Percentiles rank a stretch among this genome's conserved stretches.
Evolutionary conservation across 108 stramenopile species (phyloP).

Genomic region (Aureococcus anophagefferens): DNA sequence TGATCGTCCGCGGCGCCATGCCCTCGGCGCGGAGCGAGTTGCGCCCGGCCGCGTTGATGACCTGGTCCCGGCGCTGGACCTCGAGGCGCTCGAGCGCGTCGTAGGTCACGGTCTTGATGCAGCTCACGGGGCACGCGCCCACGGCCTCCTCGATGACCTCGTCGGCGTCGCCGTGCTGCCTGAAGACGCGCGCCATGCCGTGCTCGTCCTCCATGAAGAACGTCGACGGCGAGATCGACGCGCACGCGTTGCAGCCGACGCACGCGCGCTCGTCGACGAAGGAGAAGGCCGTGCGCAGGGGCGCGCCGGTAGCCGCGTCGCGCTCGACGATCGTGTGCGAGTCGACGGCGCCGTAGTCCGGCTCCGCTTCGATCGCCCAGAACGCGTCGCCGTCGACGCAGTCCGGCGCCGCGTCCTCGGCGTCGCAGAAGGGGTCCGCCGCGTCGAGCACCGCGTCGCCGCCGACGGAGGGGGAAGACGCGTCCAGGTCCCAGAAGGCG

Average conservation of each 20-base stretch:
- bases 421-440: too few relatives aligned
- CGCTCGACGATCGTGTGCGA: neutral
- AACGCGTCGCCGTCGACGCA: neutral
- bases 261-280: constrained; percentile 87
- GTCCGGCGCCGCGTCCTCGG: too few relatives aligned
- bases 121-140: constrained; percentile 82
- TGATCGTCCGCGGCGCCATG: neutral
- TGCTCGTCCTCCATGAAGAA: constrained; percentile 83
- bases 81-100: constrained; percentile 70
- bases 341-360: neutral
- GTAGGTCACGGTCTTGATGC: constrained; percentile 78
- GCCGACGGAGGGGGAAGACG: too few relatives aligned
- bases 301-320: neutral
- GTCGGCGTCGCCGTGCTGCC: constrained; percentile 82
- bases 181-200: constrained; percentile 74
- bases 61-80: constrained; percentile 62
- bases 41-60: constrained; percentile 55
- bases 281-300: neutral
- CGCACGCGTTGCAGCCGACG: constrained; percentile 79
- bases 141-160: constrained; percentile 71
- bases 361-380: neutral
- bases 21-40: neutral
- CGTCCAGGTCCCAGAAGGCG: too few relatives aligned
- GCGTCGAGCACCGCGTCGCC: too few relatives aligned
- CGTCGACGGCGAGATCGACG: constrained; percentile 69